These are phyloP conservation scores for Phyllosticta capitalensis DNA, from an alignment of 2,329 filamentous ascomycete species.

Conservation along the genomic window DNA sequence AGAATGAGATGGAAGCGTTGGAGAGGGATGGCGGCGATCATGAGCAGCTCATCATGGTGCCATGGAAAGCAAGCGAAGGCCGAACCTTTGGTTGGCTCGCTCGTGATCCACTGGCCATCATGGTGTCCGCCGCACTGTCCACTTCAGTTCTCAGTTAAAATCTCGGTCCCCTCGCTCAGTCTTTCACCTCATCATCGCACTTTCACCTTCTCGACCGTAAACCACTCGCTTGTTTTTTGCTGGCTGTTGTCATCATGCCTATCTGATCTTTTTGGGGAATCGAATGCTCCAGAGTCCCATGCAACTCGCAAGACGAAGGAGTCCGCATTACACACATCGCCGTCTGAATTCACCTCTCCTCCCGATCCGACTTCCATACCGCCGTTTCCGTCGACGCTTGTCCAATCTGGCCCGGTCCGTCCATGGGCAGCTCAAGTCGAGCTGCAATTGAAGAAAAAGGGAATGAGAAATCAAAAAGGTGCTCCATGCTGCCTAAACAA, in stretches of 20 bases:
- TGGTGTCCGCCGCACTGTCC: not conserved
- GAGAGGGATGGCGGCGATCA: not conserved
- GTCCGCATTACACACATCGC: not conserved
- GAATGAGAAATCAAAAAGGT: conserved; percentile 5
- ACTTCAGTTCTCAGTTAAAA: not conserved
- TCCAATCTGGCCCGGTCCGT: not conserved
- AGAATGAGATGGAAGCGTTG: not conserved
- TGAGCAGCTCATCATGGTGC: not conserved
- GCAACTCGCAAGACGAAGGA: not conserved
- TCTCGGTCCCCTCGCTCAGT: not conserved
- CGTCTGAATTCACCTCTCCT: not conserved
- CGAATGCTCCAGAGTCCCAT: not conserved
- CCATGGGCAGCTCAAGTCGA: not conserved
- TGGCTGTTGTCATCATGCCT: not conserved
- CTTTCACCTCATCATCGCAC: not conserved
- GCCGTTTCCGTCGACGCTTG: not conserved
- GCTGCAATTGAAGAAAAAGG: not conserved
- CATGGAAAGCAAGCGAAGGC: not conserved
- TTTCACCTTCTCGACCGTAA: not conserved
- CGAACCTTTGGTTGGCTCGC: not conserved
- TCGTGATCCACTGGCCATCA: not conserved
- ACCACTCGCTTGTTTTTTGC: not conserved
- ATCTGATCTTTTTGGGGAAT: not conserved
- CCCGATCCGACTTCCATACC: not conserved
- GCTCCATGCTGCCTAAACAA: conserved; percentile 4